phyloP scores from a whole-genome alignment of 176 grass and related monocot genomes.

The Aegilops longissima region DNA sequence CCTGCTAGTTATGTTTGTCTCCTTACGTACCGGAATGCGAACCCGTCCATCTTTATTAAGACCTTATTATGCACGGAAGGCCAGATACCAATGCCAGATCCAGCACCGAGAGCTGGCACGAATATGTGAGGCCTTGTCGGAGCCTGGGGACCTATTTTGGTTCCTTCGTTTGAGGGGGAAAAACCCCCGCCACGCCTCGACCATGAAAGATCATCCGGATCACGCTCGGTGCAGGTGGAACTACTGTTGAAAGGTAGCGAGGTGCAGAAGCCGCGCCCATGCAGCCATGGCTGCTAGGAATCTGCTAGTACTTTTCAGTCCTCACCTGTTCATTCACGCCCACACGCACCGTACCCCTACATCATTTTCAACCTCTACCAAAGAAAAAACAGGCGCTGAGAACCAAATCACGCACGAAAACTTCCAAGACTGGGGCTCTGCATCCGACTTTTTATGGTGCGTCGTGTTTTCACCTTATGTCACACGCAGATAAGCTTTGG shows the following conservation, averaged over 20 bases:
- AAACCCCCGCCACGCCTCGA: too few species aligned
- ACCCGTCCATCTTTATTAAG: background rate
- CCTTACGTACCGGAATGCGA: background rate
- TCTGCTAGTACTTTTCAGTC: background rate
- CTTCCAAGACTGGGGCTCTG: background rate
- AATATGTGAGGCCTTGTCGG: background rate
- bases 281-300: background rate
- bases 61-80: background rate
- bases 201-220: too few species aligned
- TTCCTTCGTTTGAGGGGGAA: too few species aligned
- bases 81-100: background rate
- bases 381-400: background rate
- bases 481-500: constrained; percentile 11
- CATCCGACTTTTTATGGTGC: background rate
- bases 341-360: background rate
- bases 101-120: background rate
- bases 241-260: background rate
- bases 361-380: background rate
- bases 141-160: too few species aligned
- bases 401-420: background rate
- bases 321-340: background rate
- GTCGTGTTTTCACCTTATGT: background rate
- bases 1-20: background rate
- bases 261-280: background rate
- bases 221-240: too few species aligned